These are phyloP conservation scores for Phylloporus arenicola DNA, from an alignment of 768 basidiomycete genomes.

Conservation along the genomic window DNA sequence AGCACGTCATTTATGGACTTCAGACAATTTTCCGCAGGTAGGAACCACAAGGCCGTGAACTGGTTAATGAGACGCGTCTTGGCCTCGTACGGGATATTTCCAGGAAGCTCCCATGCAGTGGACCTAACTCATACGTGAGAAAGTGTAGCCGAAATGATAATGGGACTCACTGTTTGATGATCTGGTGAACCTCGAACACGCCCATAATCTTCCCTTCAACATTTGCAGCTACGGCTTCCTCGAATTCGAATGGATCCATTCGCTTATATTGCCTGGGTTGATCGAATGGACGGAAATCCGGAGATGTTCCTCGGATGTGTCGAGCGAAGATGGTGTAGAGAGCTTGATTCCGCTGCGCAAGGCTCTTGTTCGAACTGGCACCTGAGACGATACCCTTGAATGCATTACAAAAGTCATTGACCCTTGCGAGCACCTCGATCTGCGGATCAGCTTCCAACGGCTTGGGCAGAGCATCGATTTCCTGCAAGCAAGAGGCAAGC, in stretches of 20 bases:
- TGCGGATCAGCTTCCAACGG: constrained; percentile 35
- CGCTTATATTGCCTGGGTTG: constrained; percentile 3
- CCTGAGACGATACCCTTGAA: constrained; percentile 33
- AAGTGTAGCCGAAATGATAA: not conserved
- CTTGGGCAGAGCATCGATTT: constrained; percentile 39
- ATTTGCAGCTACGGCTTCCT: not conserved
- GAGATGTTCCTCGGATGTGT: constrained; percentile 35
- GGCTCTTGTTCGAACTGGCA: constrained; percentile 27
- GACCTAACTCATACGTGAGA: constrained; percentile 24
- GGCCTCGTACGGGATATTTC: constrained; percentile 37
- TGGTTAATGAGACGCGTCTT: constrained; percentile 33
- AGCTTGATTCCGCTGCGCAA: constrained; percentile 33
- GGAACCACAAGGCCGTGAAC: constrained; percentile 34
- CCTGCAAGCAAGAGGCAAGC: constrained; percentile 30
- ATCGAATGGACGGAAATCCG: constrained; percentile 37
- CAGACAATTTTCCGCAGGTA: constrained; percentile 34
- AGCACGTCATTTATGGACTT: constrained; percentile 25
- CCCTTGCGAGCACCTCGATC: constrained; percentile 40
- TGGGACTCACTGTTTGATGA: constrained; percentile 33
- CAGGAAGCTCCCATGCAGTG: constrained; percentile 40
- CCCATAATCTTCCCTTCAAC: constrained; percentile 18
- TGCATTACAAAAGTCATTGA: constrained; percentile 43
- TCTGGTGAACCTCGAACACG: constrained; percentile 31
- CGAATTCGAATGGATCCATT: constrained; percentile 12
- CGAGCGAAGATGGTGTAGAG: constrained; percentile 32